phyloP scores from a whole-genome alignment of 805 yeast species.

The Debaryomyces tyrocola region DNA sequence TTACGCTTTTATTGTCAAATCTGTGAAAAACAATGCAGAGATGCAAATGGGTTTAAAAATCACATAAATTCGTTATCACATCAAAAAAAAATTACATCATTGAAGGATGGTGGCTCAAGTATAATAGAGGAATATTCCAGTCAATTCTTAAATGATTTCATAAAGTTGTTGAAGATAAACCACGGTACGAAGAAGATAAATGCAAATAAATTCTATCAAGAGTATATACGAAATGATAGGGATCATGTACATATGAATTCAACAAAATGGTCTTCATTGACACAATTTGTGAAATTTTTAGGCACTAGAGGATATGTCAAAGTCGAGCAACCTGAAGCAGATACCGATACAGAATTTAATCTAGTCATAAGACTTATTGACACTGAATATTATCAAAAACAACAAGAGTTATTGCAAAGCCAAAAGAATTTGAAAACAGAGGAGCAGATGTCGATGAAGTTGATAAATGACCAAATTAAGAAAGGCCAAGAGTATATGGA shows the following conservation, averaged over 20 bases:
- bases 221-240: constrained; percentile 70
- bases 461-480: constrained; percentile 55
- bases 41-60: constrained; percentile 91
- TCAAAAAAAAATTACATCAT: constrained; percentile 46
- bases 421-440: constrained; percentile 42
- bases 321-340: constrained; percentile 36
- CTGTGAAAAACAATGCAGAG: constrained; percentile 92
- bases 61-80: constrained; percentile 87
- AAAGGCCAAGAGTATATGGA: constrained; percentile 30
- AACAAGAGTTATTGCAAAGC: constrained; percentile 36
- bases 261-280: constrained; percentile 73
- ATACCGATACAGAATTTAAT: constrained; percentile 35
- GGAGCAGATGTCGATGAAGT: constrained; percentile 41
- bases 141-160: constrained; percentile 62
- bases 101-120: constrained; percentile 37
- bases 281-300: constrained; percentile 64
- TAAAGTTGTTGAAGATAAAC: constrained; percentile 56
- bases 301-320: constrained; percentile 55
- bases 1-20: constrained; percentile 87
- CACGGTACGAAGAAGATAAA: constrained; percentile 83
- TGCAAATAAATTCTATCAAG: constrained; percentile 88
- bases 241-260: constrained; percentile 91
- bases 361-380: constrained; percentile 34
- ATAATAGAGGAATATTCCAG: constrained; percentile 60
- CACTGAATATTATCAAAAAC: constrained; percentile 24